Evolutionary conservation across 2,329 filamentous ascomycete species (phyloP), one percentile per base, ranked within the genome.

Genomic region (Phialemoniopsis sp.): DNA sequence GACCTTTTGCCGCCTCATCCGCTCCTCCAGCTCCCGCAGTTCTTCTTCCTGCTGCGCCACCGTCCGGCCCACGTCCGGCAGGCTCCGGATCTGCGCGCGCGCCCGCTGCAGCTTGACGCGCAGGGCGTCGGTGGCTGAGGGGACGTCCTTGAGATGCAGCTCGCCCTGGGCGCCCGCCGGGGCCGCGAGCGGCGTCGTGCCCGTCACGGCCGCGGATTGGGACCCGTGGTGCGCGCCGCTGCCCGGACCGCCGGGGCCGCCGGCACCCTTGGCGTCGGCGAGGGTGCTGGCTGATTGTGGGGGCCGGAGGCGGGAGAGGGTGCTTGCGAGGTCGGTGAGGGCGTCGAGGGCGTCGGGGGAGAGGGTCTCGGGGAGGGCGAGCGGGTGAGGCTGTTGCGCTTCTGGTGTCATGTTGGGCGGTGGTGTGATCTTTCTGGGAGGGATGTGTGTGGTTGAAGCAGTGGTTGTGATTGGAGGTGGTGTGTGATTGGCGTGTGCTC

Each of bases 51-150:
- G 87, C 57, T 89, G 83, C 41, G 72, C 72, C 13, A 83, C 65
- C 5, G 69, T 74, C 38, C 86, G 73, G 14, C 78, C 68, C 57
- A 91, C 78, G 62, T 90, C 87, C 9, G 84, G 85, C 49, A 93
- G 60, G 19, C 69, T 67, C 54, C 73, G 71, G 38, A 89, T 69
- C 50, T 82, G 77, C 28, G 70, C 73, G 36, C 86, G 74, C 36
- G 90, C 89, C 49, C 83, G 84, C 59, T 89, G 85, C 42, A 97
- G 77, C 62, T 88, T 87, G 62, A 90, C 82, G 62, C 88, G 90
- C 52, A 96, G 72, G 29, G 78, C 76, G 54, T 89, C 86, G 2
- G 87, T 86, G 29, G 87, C 88, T 3, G 81, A 77, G 3, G 85
- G 80, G 13, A 97, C 77, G 51, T 95, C 85, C 59, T 95, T 94